phyloP scores from a whole-genome alignment of 495 filamentous ascomycete genomes.

The Lentithecium fluviatile region DNA sequence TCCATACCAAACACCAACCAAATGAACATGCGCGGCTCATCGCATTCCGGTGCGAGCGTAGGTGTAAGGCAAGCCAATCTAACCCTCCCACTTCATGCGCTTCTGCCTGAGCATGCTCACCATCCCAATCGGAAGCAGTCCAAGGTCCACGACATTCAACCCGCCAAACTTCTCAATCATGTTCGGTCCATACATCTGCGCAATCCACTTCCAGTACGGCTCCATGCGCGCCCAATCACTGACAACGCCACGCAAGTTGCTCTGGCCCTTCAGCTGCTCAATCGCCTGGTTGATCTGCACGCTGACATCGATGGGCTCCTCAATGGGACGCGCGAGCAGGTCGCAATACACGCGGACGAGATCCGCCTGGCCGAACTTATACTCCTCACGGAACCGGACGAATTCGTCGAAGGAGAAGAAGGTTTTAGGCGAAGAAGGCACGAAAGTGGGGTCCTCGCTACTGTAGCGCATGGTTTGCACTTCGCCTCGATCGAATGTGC shows the following conservation, averaged over 20 bases:
- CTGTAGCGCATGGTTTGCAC: not conserved
- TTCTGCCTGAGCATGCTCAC: slow-evolving; percentile 61
- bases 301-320: slow-evolving; percentile 43
- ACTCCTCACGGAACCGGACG: slow-evolving; percentile 51
- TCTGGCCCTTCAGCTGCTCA: slow-evolving; percentile 20
- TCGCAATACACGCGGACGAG: slow-evolving; percentile 33
- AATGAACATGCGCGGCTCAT: no score
- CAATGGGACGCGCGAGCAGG: slow-evolving; percentile 45
- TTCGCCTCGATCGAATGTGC: slow-evolving; percentile 45
- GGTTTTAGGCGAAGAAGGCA: slow-evolving; percentile 31
- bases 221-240: slow-evolving; percentile 48
- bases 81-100: slow-evolving; percentile 58
- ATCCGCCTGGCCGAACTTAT: slow-evolving; percentile 20
- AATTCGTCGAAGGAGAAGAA: slow-evolving; percentile 60
- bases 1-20: no score
- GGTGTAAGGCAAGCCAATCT: not conserved
- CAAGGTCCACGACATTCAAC: slow-evolving; percentile 60
- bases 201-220: slow-evolving; percentile 64
- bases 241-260: slow-evolving; percentile 30
- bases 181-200: slow-evolving; percentile 58
- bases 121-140: slow-evolving; percentile 63
- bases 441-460: slow-evolving; percentile 20
- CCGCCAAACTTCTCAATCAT: slow-evolving; percentile 61
- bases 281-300: slow-evolving; percentile 40
- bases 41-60: no score